These are phyloP conservation scores for Eutypa lata DNA, from an alignment of 2,329 filamentous ascomycete genomes.

Conservation along the genomic window DNA sequence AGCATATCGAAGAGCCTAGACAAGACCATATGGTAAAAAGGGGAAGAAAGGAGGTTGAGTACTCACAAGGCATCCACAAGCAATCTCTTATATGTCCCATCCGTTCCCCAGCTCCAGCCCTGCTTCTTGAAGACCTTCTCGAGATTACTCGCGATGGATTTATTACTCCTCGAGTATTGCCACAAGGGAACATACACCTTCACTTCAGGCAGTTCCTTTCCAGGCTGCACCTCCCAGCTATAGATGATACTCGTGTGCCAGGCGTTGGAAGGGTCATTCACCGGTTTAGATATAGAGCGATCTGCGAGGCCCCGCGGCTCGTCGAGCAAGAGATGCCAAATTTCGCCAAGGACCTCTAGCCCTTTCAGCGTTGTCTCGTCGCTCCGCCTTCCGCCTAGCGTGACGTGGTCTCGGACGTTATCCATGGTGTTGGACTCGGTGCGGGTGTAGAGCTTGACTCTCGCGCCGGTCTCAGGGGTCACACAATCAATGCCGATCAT, in stretches of 20 bases:
- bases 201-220: constrained; percentile 17
- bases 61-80: neutral
- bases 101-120: neutral
- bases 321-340: constrained; percentile 25
- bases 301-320: constrained; percentile 14
- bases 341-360: constrained; percentile 15
- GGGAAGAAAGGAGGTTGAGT: neutral
- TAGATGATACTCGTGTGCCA: constrained; percentile 14
- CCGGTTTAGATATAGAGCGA: neutral
- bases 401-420: constrained; percentile 20
- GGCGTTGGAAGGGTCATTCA: constrained; percentile 8
- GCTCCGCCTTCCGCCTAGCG: constrained; percentile 17
- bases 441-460: constrained; percentile 24
- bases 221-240: constrained; percentile 24
- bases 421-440: constrained; percentile 20
- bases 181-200: constrained; percentile 25
- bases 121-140: neutral
- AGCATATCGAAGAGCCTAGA: neutral
- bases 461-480: constrained; percentile 20
- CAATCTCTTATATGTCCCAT: neutral
- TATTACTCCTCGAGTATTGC: constrained; percentile 10
- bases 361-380: constrained; percentile 19
- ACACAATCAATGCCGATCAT: constrained; percentile 25
- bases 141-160: neutral
- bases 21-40: neutral